Evolutionary conservation across 495 filamentous ascomycete species (phyloP).

Genomic region (Trichoderma virens): DNA sequence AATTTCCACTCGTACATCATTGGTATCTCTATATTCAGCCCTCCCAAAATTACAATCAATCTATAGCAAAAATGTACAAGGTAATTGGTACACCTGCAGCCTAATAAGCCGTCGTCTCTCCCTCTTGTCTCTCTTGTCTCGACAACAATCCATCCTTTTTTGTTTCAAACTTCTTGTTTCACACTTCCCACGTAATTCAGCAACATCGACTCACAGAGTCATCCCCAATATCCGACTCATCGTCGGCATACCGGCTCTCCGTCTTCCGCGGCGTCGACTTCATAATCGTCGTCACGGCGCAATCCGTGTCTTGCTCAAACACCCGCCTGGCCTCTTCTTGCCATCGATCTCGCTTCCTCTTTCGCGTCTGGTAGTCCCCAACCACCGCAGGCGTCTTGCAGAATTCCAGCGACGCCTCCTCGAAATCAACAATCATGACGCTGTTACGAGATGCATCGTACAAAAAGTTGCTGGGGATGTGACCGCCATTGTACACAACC

Average conservation of each 20-base stretch:
- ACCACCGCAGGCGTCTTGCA: neutral
- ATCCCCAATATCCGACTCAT: neutral
- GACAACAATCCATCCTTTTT: too few species aligned
- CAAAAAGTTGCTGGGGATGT: neutral
- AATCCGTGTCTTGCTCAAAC: neutral
- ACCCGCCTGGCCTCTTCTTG: neutral
- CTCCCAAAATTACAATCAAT: too few species aligned
- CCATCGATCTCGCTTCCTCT: neutral
- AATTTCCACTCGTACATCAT: too few species aligned
- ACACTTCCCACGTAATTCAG: too few species aligned
- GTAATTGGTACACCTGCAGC: too few species aligned
- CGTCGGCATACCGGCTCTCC: neutral
- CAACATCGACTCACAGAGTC: neutral
- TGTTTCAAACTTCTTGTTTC: too few species aligned
- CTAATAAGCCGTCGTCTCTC: too few species aligned
- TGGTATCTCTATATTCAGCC: too few species aligned
- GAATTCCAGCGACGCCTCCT: neutral
- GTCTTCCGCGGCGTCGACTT: neutral
- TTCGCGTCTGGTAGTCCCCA: neutral
- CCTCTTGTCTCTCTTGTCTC: too few species aligned
- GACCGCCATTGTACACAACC: neutral
- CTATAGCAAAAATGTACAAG: too few species aligned
- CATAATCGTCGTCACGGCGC: neutral
- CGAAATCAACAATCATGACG: neutral
- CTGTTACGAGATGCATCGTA: neutral